Percentiles rank a stretch among this genome's conserved stretches.
phyloP scores from a whole-genome alignment of 1,284 basidiomycete species.

The Ustilago curta region DNA sequence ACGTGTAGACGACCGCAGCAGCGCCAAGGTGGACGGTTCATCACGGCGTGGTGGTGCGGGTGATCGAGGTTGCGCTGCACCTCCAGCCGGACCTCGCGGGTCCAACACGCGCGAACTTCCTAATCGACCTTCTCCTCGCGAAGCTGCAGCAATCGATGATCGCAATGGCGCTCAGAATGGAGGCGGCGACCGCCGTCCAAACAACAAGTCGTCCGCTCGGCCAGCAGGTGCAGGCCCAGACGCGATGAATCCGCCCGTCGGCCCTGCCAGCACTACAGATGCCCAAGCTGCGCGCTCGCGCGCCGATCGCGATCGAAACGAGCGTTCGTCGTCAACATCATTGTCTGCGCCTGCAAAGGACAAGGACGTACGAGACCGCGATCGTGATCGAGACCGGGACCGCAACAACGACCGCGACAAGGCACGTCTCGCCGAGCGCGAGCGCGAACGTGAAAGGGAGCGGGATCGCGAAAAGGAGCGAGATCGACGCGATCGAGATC shows the following conservation, averaged over 20 bases:
- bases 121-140: slow-evolving; percentile 20
- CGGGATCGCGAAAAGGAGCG: slow-evolving; percentile 26
- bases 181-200: slow-evolving; percentile 20
- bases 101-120: slow-evolving; percentile 21
- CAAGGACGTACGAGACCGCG: slow-evolving; percentile 27
- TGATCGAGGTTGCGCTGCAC: slow-evolving; percentile 8
- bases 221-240: slow-evolving; percentile 8
- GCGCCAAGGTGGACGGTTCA: slow-evolving; percentile 11
- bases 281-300: slow-evolving; percentile 32
- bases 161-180: slow-evolving; percentile 11
- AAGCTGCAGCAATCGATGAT: slow-evolving; percentile 10
- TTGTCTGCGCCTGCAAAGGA: slow-evolving; percentile 17
- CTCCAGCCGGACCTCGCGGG: slow-evolving; percentile 24
- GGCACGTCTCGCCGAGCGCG: slow-evolving; percentile 24
- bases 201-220: slow-evolving; percentile 2
- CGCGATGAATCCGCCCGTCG: slow-evolving; percentile 30
- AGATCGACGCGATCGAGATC: slow-evolving; percentile 25
- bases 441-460: slow-evolving; percentile 23
- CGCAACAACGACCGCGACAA: slow-evolving; percentile 30
- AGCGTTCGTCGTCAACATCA: slow-evolving; percentile 20
- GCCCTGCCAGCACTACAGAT: slow-evolving; percentile 25
- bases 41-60: slow-evolving; percentile 6
- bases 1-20: slow-evolving; percentile 20
- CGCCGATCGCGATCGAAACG: slow-evolving; percentile 24
- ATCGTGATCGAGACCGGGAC: slow-evolving; percentile 21